Conservation (phyloP, 2,329 filamentous ascomycete genomes). For the Niveomyces coronatus region DNA sequence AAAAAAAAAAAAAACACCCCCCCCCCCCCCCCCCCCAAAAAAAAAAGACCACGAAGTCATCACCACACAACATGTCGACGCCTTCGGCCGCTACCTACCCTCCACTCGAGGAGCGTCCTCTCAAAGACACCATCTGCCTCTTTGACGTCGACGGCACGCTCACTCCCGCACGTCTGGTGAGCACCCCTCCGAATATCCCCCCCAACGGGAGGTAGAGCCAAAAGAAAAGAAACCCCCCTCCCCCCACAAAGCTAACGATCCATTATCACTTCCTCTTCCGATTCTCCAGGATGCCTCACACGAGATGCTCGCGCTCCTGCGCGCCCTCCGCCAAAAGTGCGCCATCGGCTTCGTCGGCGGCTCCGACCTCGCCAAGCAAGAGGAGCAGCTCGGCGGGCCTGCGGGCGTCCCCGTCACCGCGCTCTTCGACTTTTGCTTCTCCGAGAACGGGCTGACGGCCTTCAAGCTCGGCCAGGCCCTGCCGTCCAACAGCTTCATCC, state of each 20-base stretch:
- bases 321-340: slow-evolving; percentile 71
- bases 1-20: background rate
- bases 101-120: slow-evolving; percentile 68
- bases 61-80: slow-evolving; percentile 27
- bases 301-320: slow-evolving; percentile 75
- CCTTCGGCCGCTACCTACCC: slow-evolving; percentile 43
- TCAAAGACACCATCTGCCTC: slow-evolving; percentile 88
- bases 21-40: background rate
- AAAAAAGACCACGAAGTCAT: background rate
- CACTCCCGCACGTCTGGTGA: slow-evolving; percentile 68
- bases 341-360: slow-evolving; percentile 90
- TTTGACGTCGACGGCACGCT: slow-evolving; percentile 96
- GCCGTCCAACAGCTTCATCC: slow-evolving; percentile 75
- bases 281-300: slow-evolving; percentile 51
- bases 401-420: slow-evolving; percentile 57
- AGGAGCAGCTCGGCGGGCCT: slow-evolving; percentile 76
- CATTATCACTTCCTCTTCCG: slow-evolving; percentile 1
- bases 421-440: slow-evolving; percentile 96
- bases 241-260: background rate
- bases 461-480: slow-evolving; percentile 73
- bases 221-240: too few species aligned
- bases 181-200: slow-evolving; percentile 16
- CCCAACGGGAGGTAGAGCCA: too few species aligned
- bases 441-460: slow-evolving; percentile 91
- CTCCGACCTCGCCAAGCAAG: slow-evolving; percentile 85